Evolutionary conservation across 2,329 filamentous ascomycete species (phyloP).

Genomic region (Phaeosphaeriaceae sp.): DNA sequence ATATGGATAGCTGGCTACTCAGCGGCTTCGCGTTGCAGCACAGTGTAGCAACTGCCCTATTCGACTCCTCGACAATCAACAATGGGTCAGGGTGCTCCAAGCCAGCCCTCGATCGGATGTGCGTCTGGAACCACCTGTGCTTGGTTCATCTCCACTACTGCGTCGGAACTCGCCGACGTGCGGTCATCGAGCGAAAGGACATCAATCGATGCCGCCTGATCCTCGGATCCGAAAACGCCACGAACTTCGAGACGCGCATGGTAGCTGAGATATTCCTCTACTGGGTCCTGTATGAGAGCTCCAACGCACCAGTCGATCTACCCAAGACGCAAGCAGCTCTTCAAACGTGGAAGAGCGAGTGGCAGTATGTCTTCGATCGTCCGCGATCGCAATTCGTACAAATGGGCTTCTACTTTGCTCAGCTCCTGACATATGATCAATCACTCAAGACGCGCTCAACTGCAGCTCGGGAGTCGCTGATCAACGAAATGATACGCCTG

Average conservation of each 20-base stretch:
- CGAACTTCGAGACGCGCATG: conserved; percentile 57
- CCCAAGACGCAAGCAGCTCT: conserved; percentile 44
- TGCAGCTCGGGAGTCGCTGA: conserved; percentile 42
- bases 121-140: conserved; percentile 55
- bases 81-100: conserved; percentile 4
- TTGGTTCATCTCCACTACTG: conserved; percentile 57
- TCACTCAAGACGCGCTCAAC: conserved; percentile 46
- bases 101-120: conserved; percentile 24
- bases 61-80: conserved; percentile 30
- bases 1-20: conserved; percentile 55
- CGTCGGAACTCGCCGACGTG: conserved; percentile 51
- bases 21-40: conserved; percentile 55
- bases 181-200: conserved; percentile 48
- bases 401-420: conserved; percentile 57
- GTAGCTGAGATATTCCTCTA: conserved; percentile 55
- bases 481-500: conserved; percentile 53
- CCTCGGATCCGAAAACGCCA: conserved; percentile 48
- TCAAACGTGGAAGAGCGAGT: conserved; percentile 49
- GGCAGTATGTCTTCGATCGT: conserved; percentile 52
- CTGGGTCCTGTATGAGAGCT: conserved; percentile 54
- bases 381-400: conserved; percentile 55
- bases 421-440: conserved; percentile 53
- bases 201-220: conserved; percentile 49
- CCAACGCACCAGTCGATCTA: conserved; percentile 40
- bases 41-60: conserved; percentile 47